Evolutionary conservation across 164 flowering plant species (phyloP), one percentile per base, ranked within the genome.

Genomic region (Liriodendron chinense): DNA sequence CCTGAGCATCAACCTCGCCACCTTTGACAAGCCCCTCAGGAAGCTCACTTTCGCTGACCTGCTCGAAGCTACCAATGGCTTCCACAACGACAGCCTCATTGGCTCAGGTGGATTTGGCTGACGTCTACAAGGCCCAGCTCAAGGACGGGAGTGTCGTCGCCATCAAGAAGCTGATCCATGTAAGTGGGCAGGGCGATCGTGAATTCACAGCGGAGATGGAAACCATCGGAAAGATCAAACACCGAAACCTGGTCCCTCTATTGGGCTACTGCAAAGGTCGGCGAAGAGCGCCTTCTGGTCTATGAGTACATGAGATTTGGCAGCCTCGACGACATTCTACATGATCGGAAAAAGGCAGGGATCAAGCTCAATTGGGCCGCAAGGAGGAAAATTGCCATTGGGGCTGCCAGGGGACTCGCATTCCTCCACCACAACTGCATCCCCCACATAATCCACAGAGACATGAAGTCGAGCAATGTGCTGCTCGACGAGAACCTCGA

Each of bases 131-230:
- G 77, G 99, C 98, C 0, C 86, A 87, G 63, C 83, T 96, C 78
- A 94, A 91, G 78, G 98, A 96, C 63, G 98, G 96, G 16, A 90
- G 84, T 61, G 80, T 86, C 24, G 98, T 94, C 0, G 99, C 99
- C 1, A 91, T 96, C 78, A 96, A 96, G 89, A 94, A 94, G 72
- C 86, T 96, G 65, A 94, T 91, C 50, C 98, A 96, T 53, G 75
- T 93, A 1, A 94, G 97, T 43, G 98, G 98, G 3, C 98, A 94
- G 74, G 99, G 99, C 0, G 98, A 96, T 68, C 82, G 98, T 3
- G 99, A 96, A 72, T 96, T 96, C 94, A 94, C 92, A 1, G 98
- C 98, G 6, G 99, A 96, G 80, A 93, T 96, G 98, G 99, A 96
- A 72, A 96, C 98, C 13, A 96, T 94, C 28, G 98, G 99, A 28